These are phyloP conservation scores for Suillus plorans DNA, from an alignment of 768 basidiomycete species.

Conservation along the genomic window DNA sequence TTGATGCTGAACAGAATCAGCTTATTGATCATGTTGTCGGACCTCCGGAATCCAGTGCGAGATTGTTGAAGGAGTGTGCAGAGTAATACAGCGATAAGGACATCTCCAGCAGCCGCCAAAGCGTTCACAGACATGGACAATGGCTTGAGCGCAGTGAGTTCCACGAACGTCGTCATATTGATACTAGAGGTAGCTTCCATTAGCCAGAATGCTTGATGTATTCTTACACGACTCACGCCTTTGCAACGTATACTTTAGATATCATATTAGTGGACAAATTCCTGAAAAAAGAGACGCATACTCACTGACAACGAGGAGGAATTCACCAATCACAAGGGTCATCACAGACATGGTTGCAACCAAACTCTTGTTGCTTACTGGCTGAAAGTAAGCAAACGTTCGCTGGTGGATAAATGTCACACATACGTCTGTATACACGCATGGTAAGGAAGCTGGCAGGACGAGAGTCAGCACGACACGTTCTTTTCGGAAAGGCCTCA, in stretches of 20 bases:
- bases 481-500: not conserved
- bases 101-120: conserved; percentile 45
- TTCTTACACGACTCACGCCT: conserved; percentile 31
- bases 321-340: conserved; percentile 39
- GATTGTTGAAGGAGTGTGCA: conserved; percentile 45
- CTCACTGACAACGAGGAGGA: conserved; percentile 22
- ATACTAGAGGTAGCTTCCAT: conserved; percentile 33
- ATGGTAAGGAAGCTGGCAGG: conserved; percentile 44
- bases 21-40: conserved; percentile 52
- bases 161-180: conserved; percentile 36
- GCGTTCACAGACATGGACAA: conserved; percentile 54
- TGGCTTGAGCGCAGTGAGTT: conserved; percentile 47
- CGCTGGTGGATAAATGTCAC: not conserved
- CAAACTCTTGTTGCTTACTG: conserved; percentile 50
- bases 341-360: conserved; percentile 34
- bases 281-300: not conserved
- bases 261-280: conserved; percentile 7
- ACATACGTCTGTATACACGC: conserved; percentile 50
- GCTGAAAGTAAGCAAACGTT: conserved; percentile 12
- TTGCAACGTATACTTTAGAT: conserved; percentile 32
- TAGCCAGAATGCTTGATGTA: not conserved
- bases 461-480: not conserved
- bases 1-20: conserved; percentile 57
- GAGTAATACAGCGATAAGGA: conserved; percentile 49
- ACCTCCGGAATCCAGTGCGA: conserved; percentile 54